Base-by-base conservation (phyloP, 768 basidiomycete species). In the Phanerochaete sordida region DNA sequence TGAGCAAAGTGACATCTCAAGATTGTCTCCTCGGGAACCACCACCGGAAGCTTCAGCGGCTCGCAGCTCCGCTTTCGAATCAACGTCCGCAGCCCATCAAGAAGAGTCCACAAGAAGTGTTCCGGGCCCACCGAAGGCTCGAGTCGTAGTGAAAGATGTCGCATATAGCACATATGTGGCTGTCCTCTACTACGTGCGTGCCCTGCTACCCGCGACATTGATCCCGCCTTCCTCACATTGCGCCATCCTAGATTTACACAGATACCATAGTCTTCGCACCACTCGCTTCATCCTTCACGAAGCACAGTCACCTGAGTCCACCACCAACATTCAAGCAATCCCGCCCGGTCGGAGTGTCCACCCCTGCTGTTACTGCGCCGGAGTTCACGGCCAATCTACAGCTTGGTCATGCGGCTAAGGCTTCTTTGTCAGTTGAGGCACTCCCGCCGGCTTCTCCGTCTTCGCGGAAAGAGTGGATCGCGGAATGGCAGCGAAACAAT, bases 221-320 rank as follows among this genome's bases (percentile, higher is more conserved):
- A n/a, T n/a, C n/a, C n/a, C n/a, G n/a, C 39, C 19, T 11, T 6
- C 39, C n/a, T 24, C 4, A 21, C 30, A 46, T 27, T 31, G 21
- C 44, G 48, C 9, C 8, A 11, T 64, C 4, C 7, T 64, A 93
- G 92, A 76, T 95, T 26, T 95, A 95, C 70, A 95, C 93, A 16
- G 91, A 93, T 66, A 81, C 80, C 27, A 89, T 95, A 63, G 80
- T 86, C 28, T 95, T 95, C 64, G 90, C 93, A 0, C 93, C 93
- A 0, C 75, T 95, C 19, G 84, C 91, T 0, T 95, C 93, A 6
- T 81, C 84, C 31, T 88, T 90, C 63, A 45, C 24, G n/a, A 48
- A 57, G 66, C 72, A 16, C 45, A 66, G 21, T 50, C 61, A 56
- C 35, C 74, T 39, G 65, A 65, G 15, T 65, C 61, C 28, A 62